Evolutionary conservation across 768 basidiomycete species (phyloP), one percentile per base, ranked within the genome.

Genomic region (Multifurca ochricompacta): DNA sequence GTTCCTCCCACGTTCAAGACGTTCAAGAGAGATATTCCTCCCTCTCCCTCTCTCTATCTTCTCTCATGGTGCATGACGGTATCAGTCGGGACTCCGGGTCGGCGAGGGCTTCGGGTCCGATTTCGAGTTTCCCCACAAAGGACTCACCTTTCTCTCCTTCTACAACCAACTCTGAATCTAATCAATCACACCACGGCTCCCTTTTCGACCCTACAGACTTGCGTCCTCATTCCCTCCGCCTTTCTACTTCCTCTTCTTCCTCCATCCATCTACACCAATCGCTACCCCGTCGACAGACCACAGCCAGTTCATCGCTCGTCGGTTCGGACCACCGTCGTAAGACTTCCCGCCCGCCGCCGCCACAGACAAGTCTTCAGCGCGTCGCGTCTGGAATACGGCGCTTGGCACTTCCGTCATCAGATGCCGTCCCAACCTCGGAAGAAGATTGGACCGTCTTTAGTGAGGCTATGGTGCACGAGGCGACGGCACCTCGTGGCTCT

Each of bases 381-480:
- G 48, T 59, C 5, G 43, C 58, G 16, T 42, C 43, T 1, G 28
- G 32, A 2, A 34, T 59, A 16, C 54, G 58, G 1, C 37, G 48
- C 6, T 32, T 59, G 8, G n/a, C 58, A 5, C 8, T 6, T 11
- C 2, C 48, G 16, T 4, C 23, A 6, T n/a, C n/a, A n/a, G n/a
- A n/a, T n/a, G 35, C 5, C 2, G 8, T 1, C 10, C 27, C 42
- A 2, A 28, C n/a, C 4, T 19, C 18, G 51, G n/a, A 35, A 5
- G 53, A 56, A 14, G 54, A 61, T 4, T 61, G 60, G 60, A 49
- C 58, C 11, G 58, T 61, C 11, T 61, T 61, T 18, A 36, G 48
- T 5, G 52, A 59, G 21, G 48, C 42, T 28, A 59, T 59, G 58
- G 32, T n/a, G 27, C 58, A 51, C 11, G 59, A 61, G 3, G 43